A percentile compares a stretch with the other conserved stretches of the same genome.
phyloP scores from a whole-genome alignment of 2,329 filamentous ascomycete genomes.

The Aspergillus luchuensis region DNA sequence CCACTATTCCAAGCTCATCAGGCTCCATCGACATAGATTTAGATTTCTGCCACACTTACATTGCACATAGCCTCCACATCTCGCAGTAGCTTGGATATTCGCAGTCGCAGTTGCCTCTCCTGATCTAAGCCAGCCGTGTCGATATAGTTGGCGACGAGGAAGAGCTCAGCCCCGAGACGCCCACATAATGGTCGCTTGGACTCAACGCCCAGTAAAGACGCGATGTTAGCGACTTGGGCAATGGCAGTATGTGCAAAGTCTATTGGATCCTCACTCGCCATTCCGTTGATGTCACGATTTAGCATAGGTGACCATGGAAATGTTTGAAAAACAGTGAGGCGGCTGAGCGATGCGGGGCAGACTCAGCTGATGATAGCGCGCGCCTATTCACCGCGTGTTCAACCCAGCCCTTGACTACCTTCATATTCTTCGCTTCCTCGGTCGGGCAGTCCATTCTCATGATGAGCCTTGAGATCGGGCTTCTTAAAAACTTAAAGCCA shows the following conservation, averaged over 20 bases:
- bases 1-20: not conserved
- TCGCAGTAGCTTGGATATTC: not conserved
- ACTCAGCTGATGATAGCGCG: not conserved
- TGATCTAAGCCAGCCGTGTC: not conserved
- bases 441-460: too few relatives aligned
- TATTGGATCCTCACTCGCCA: slow-evolving; percentile 1
- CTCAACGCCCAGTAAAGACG: not conserved
- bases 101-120: not conserved
- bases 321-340: not conserved
- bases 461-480: too few relatives aligned
- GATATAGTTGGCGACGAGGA: not conserved
- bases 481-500: too few relatives aligned
- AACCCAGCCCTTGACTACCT: too few relatives aligned
- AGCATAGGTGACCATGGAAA: not conserved
- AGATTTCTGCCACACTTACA: not conserved
- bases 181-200: not conserved
- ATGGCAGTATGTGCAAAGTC: slow-evolving; percentile 6
- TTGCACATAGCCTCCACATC: not conserved
- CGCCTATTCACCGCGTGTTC: too few relatives aligned
- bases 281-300: not conserved
- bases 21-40: not conserved
- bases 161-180: not conserved
- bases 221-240: not conserved
- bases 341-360: not conserved
- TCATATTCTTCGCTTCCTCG: too few relatives aligned